A percentile compares a stretch with the other conserved stretches of the same genome.
Conservation (phyloP, 805 yeast species). For the Kurtzmaniella cleridarum region DNA sequence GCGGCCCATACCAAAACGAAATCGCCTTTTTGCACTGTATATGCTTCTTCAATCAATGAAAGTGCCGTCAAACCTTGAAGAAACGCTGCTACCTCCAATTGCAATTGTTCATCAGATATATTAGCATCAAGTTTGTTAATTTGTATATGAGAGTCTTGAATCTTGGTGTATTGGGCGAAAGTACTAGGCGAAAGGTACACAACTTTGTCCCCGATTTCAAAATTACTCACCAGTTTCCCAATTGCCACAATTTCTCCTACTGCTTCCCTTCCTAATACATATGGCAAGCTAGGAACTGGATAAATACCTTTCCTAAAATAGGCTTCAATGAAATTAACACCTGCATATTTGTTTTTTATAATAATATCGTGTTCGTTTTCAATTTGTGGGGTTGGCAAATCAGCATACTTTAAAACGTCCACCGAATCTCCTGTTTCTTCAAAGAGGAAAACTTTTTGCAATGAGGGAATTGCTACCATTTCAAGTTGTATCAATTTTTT, state of each 20-base stretch:
- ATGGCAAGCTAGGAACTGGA: constrained; percentile 50
- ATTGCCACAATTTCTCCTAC: constrained; percentile 62
- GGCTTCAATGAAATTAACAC: constrained; percentile 77
- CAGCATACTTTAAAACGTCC: constrained; percentile 54
- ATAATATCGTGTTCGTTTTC: constrained; percentile 50
- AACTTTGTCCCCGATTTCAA: constrained; percentile 65
- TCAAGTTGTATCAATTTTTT: no score
- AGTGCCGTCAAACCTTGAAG: constrained; percentile 79
- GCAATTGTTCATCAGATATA: constrained; percentile 43
- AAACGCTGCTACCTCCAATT: constrained; percentile 54
- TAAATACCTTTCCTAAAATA: constrained; percentile 81
- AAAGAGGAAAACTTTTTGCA: constrained; percentile 52
- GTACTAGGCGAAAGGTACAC: constrained; percentile 48
- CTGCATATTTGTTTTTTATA: constrained; percentile 70
- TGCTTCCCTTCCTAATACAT: constrained; percentile 68
- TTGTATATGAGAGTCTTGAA: constrained; percentile 25
- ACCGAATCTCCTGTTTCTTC: constrained; percentile 49
- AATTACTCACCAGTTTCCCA: constrained; percentile 53
- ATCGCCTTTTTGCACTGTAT: constrained; percentile 65
- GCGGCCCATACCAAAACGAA: constrained; percentile 81
- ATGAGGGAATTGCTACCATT: constrained; percentile 37
- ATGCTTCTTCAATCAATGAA: constrained; percentile 62
- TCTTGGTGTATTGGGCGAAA: constrained; percentile 70
- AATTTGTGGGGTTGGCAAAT: constrained; percentile 55
- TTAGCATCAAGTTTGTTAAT: constrained; percentile 47